These are phyloP conservation scores for Aegilops tauschii DNA, from an alignment of 176 grass and related monocot genomes.

Conservation along the genomic window DNA sequence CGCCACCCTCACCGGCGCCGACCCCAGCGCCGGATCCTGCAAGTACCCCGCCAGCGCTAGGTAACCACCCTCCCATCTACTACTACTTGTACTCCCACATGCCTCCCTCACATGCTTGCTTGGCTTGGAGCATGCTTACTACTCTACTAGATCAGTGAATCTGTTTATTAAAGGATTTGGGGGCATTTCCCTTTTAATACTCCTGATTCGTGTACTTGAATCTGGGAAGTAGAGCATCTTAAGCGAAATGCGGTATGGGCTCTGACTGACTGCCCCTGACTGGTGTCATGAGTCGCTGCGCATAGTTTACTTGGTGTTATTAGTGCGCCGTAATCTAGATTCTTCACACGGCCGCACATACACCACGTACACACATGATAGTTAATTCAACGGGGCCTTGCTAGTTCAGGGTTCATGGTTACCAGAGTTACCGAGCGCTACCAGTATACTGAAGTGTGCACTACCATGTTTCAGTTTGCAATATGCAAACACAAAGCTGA, in stretches of 20 bases:
- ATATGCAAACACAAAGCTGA: neutral
- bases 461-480: neutral
- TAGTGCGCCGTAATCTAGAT: neutral
- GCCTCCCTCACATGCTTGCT: neutral
- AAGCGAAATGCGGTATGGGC: neutral
- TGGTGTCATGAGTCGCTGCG: neutral
- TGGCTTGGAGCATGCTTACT: neutral
- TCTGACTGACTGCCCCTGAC: constrained; percentile 5
- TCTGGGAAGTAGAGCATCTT: constrained; percentile 1
- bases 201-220: constrained; percentile 11
- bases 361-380: neutral
- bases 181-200: neutral
- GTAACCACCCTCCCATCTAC: neutral
- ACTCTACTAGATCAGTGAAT: neutral
- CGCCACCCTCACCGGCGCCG: constrained; percentile 26
- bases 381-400: neutral
- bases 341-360: neutral
- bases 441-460: neutral
- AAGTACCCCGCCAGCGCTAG: constrained; percentile 30
- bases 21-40: constrained; percentile 59
- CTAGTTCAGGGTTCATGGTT: neutral
- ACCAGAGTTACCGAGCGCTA: neutral
- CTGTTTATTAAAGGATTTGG: neutral
- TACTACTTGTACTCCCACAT: neutral
- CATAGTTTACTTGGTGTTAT: neutral